Conservation (phyloP, 1,284 basidiomycete species). For the Leccinum subrobustum region DNA sequence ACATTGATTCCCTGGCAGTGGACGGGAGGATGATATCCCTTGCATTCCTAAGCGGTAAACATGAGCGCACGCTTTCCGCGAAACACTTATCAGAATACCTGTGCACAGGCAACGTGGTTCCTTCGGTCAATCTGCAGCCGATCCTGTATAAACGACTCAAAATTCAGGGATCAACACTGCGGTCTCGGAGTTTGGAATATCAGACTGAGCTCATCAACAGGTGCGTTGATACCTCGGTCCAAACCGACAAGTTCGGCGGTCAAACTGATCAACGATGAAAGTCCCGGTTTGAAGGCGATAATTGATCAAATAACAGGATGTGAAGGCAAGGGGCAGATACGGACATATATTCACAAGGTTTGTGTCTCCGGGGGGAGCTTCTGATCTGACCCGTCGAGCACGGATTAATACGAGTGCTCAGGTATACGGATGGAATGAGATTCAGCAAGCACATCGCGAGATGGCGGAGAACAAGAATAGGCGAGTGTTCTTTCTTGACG, state of each 20-base stretch:
- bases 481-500: slow-evolving; percentile 34
- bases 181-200: slow-evolving; percentile 77
- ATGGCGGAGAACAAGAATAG: slow-evolving; percentile 85
- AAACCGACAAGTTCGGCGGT: neutral
- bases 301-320: slow-evolving; percentile 60
- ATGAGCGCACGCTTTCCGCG: slow-evolving; percentile 15
- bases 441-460: slow-evolving; percentile 81
- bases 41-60: slow-evolving; percentile 60
- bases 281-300: slow-evolving; percentile 45
- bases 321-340: slow-evolving; percentile 59
- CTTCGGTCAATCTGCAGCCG: slow-evolving; percentile 62
- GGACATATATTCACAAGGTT: slow-evolving; percentile 78
- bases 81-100: slow-evolving; percentile 23
- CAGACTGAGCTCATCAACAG: slow-evolving; percentile 75
- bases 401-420: slow-evolving; percentile 29
- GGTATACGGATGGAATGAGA: slow-evolving; percentile 83
- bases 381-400: slow-evolving; percentile 18
- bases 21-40: slow-evolving; percentile 81
- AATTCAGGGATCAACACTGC: slow-evolving; percentile 87
- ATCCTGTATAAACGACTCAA: slow-evolving; percentile 86
- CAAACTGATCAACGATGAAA: slow-evolving; percentile 1
- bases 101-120: slow-evolving; percentile 59
- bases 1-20: slow-evolving; percentile 72
- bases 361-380: slow-evolving; percentile 16
- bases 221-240: slow-evolving; percentile 44